phyloP scores from a whole-genome alignment of 805 yeast species.

The Ogataea henricii region DNA sequence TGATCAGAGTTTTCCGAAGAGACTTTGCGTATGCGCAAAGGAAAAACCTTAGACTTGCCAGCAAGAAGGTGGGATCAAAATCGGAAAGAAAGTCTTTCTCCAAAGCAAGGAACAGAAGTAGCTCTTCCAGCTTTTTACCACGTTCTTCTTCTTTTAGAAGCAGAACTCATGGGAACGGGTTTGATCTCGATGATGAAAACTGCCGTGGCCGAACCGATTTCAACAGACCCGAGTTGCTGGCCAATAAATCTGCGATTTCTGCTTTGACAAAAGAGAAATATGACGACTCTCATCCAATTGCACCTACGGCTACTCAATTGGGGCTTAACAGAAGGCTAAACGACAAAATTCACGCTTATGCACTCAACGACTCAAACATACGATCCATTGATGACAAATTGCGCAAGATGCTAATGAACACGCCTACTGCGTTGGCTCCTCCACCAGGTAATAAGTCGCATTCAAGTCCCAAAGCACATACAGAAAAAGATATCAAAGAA shows the following conservation, averaged over 20 bases:
- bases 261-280: background rate
- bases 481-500: background rate
- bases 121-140: conserved; percentile 17
- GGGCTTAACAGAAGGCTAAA: conserved; percentile 2
- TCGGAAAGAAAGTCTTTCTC: conserved; percentile 18
- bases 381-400: conserved; percentile 14
- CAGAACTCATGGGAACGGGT: background rate
- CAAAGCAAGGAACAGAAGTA: conserved; percentile 18
- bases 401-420: conserved; percentile 9
- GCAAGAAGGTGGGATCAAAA: conserved; percentile 17
- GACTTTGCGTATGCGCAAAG: conserved; percentile 63
- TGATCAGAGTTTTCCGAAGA: conserved; percentile 75
- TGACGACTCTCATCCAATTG: background rate
- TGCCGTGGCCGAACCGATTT: conserved; percentile 14
- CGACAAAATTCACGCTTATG: background rate
- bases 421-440: background rate
- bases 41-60: conserved; percentile 22
- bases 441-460: background rate
- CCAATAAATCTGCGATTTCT: conserved; percentile 1
- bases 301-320: background rate
- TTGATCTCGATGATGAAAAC: conserved; percentile 9
- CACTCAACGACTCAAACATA: conserved; percentile 15
- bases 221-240: conserved; percentile 3
- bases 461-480: background rate
- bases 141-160: conserved; percentile 5